These are phyloP conservation scores for Mortierella polycephala DNA, from an alignment of 371 early-diverging fungal genomes.

Conservation along the genomic window DNA sequence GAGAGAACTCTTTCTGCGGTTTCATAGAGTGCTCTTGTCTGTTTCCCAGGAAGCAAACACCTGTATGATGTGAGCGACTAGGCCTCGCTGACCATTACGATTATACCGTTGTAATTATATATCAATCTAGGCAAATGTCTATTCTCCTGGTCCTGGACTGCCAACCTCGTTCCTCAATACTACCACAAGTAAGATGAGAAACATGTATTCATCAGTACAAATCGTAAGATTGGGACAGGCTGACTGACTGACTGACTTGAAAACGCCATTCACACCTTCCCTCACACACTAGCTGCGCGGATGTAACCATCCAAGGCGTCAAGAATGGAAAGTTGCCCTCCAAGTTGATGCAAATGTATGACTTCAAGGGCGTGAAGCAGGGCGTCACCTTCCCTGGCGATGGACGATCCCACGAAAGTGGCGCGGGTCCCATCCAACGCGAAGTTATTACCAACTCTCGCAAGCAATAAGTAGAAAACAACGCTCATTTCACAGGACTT, in stretches of 20 bases:
- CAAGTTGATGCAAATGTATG: slow-evolving; percentile 29
- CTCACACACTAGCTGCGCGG: slow-evolving; percentile 31
- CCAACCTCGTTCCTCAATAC: slow-evolving; percentile 34
- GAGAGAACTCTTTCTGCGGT: too few species aligned
- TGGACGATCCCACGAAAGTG: slow-evolving; percentile 23
- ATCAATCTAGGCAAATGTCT: slow-evolving; percentile 28
- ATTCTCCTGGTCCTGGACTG: slow-evolving; percentile 50
- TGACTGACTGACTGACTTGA: too few species aligned
- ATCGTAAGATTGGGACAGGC: too few species aligned
- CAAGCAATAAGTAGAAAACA: neutral
- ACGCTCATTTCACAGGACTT: neutral
- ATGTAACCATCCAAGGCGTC: slow-evolving; percentile 39
- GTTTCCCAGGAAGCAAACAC: too few species aligned
- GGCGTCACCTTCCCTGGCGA: slow-evolving; percentile 37
- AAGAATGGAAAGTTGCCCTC: slow-evolving; percentile 36
- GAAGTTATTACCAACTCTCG: slow-evolving; percentile 18
- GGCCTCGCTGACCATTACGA: neutral
- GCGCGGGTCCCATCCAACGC: slow-evolving; percentile 26
- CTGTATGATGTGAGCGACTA: too few species aligned
- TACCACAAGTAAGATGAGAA: slow-evolving; percentile 48
- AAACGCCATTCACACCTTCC: neutral
- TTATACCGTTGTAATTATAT: neutral
- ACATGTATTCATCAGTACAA: too few species aligned
- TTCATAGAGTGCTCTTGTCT: neutral
- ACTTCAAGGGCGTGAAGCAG: slow-evolving; percentile 31